Conservation (phyloP, 73 alveolate species). For the Symbiodinium pilosum region DNA sequence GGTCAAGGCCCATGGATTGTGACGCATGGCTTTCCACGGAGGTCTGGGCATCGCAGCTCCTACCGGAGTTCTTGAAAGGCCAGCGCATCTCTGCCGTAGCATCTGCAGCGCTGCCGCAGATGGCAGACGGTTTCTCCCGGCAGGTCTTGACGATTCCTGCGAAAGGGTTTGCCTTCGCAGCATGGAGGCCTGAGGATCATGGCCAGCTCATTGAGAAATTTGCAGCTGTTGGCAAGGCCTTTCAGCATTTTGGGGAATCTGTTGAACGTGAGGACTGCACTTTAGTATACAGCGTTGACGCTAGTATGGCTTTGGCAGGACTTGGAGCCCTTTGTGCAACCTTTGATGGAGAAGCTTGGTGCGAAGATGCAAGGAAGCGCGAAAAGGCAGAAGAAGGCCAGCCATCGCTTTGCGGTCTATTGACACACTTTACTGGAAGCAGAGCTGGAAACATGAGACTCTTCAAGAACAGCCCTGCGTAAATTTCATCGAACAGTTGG, state of each 20-base stretch:
- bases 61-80: constrained; percentile 86
- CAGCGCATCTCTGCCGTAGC: no score
- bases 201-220: background rate
- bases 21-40: background rate
- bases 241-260: constrained; percentile 79
- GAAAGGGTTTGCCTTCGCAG: constrained; percentile 62
- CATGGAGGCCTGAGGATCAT: constrained; percentile 93
- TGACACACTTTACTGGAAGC: no score
- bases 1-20: no score
- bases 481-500: background rate
- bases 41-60: constrained; percentile 58
- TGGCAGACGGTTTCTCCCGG: no score
- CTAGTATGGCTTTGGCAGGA: constrained; percentile 36
- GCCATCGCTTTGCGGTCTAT: no score
- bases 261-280: constrained; percentile 59
- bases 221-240: constrained; percentile 25
- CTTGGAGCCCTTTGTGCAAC: constrained; percentile 76
- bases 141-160: constrained; percentile 75
- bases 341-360: constrained; percentile 87
- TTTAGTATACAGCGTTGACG: no score
- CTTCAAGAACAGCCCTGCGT: no score
- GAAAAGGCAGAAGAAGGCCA: constrained; percentile 75
- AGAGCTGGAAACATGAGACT: no score
- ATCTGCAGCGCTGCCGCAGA: no score
- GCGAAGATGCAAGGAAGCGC: constrained; percentile 47